These are phyloP conservation scores for Phytophthora sp. DNA, from an alignment of 352 stramenopile species.

Conservation along the genomic window DNA sequence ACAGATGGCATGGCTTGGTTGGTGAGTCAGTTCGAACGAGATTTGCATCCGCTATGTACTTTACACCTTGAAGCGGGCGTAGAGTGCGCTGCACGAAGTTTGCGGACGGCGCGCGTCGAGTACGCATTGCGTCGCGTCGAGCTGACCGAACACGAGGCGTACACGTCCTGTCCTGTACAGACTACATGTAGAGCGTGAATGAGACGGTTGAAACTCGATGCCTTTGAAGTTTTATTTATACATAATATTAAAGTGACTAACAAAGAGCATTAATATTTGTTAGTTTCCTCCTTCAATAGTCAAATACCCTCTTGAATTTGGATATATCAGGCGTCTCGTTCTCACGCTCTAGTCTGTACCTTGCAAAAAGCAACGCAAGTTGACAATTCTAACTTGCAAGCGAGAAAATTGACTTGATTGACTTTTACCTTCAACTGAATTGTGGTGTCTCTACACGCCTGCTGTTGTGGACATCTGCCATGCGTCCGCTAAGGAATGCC, in stretches of 20 bases:
- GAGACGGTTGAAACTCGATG: too few species aligned
- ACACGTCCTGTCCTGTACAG: too few species aligned
- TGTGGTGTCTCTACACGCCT: slow-evolving; percentile 8
- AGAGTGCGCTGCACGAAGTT: neutral
- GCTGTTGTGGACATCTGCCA: slow-evolving; percentile 14
- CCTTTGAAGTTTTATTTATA: too few species aligned
- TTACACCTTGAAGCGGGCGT: slow-evolving; percentile 10
- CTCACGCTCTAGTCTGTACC: too few species aligned
- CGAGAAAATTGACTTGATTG: neutral
- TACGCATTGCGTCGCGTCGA: slow-evolving; percentile 4
- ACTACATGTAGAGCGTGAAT: too few species aligned
- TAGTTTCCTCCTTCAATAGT: too few species aligned
- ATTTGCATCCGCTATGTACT: slow-evolving; percentile 24
- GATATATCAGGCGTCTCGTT: too few species aligned
- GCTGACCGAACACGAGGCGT: neutral
- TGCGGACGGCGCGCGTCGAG: slow-evolving; percentile 2
- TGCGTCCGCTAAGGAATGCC: slow-evolving; percentile 6
- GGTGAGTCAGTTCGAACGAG: slow-evolving; percentile 24
- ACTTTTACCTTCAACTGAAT: slow-evolving; percentile 7
- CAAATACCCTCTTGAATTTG: too few species aligned
- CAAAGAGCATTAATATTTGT: too few species aligned
- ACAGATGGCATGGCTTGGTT: neutral
- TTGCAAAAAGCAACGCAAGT: neutral
- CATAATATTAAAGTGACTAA: too few species aligned
- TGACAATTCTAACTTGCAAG: neutral